Evolutionary conservation across 1,139 yeast species (phyloP).

Genomic region (Diutina ranongensis): DNA sequence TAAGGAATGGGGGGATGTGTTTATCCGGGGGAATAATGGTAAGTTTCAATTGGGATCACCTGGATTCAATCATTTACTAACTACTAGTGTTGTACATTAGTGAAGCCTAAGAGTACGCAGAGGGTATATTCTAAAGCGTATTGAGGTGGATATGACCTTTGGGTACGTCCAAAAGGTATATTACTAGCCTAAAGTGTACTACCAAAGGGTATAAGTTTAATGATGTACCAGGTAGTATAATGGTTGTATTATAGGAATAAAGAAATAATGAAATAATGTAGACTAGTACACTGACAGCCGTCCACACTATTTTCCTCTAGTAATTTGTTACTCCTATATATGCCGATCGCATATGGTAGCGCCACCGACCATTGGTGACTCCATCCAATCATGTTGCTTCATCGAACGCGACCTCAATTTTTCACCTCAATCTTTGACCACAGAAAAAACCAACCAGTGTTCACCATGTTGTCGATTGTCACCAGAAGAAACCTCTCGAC

Average conservation of each 20-base stretch:
- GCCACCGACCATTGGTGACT: background rate
- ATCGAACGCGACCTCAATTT: background rate
- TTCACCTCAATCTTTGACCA: background rate
- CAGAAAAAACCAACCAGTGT: slow-evolving; percentile 7
- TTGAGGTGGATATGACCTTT: too few relatives aligned
- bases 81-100: slow-evolving; percentile 35
- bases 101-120: slow-evolving; percentile 9
- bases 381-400: background rate
- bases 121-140: too few relatives aligned
- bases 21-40: slow-evolving; percentile 91
- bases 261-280: too few relatives aligned
- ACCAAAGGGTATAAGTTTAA: too few relatives aligned
- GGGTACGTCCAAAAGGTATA: too few relatives aligned
- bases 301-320: too few relatives aligned
- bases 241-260: slow-evolving; percentile 1
- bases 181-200: too few relatives aligned
- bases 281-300: too few relatives aligned
- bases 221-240: too few relatives aligned
- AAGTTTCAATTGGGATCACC: slow-evolving; percentile 20
- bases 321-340: too few relatives aligned
- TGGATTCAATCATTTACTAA: slow-evolving; percentile 14
- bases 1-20: slow-evolving; percentile 68
- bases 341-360: too few relatives aligned
- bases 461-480: slow-evolving; percentile 58
- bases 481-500: slow-evolving; percentile 90